A percentile compares a stretch with the other conserved stretches of the same genome.
phyloP scores from a whole-genome alignment of 768 basidiomycete genomes.

The Exidia glandulosa region DNA sequence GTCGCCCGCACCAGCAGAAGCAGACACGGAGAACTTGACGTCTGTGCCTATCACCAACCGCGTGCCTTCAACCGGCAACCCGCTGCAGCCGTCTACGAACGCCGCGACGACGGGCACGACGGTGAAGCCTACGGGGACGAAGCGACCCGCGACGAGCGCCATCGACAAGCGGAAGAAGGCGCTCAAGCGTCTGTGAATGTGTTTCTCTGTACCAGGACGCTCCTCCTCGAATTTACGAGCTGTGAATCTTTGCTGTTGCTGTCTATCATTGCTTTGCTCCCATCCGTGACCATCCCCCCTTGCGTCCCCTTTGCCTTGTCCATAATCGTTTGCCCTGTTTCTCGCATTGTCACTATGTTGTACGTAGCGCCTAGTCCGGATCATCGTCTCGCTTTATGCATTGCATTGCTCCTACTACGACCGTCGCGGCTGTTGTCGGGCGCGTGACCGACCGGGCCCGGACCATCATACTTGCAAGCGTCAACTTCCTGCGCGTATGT shows the following conservation, averaged over 20 bases:
- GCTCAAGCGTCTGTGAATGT: constrained; percentile 52
- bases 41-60: constrained; percentile 30
- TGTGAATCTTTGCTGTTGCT: background rate
- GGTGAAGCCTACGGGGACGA: constrained; percentile 18
- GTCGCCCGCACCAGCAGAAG: constrained; percentile 11
- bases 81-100: constrained; percentile 33
- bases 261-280: background rate
- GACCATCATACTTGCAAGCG: too few relatives aligned
- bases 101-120: constrained; percentile 39
- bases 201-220: background rate
- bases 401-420: too few relatives aligned
- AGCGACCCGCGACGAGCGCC: constrained; percentile 20
- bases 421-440: too few relatives aligned
- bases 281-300: background rate
- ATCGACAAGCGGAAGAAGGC: constrained; percentile 86
- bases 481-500: too few relatives aligned
- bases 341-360: background rate
- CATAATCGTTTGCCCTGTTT: too few relatives aligned
- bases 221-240: background rate
- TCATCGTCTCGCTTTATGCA: too few relatives aligned
- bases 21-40: background rate
- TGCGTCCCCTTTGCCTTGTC: background rate
- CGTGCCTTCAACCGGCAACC: constrained; percentile 16
- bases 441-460: too few relatives aligned
- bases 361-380: too few relatives aligned